Evolutionary conservation across 177 flowering plant genomes (phyloP).

Genomic region (Vitis hybrid): DNA sequence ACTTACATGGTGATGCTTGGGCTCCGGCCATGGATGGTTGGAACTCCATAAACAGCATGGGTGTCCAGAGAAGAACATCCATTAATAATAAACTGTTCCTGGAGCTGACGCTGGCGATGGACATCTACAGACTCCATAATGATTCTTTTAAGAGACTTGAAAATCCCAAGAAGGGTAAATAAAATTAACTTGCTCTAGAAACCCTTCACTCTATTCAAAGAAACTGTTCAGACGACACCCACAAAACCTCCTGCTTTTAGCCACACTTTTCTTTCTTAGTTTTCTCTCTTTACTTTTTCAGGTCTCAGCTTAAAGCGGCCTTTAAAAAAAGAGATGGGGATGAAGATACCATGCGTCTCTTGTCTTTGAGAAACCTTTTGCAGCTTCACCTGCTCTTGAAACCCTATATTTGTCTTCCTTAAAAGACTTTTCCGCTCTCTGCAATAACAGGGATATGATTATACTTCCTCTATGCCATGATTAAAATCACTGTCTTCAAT

Average conservation of each 20-base stretch:
- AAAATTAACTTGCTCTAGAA: neutral
- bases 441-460: too few species aligned
- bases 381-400: neutral
- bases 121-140: conserved; percentile 23
- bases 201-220: conserved; percentile 3
- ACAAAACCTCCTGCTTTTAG: neutral
- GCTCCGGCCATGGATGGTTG: conserved; percentile 3
- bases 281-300: conserved; percentile 5
- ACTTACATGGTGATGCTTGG: conserved; percentile 14
- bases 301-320: neutral
- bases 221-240: conserved; percentile 3
- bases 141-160: neutral
- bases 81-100: conserved; percentile 7
- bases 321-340: neutral
- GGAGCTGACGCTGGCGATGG: conserved; percentile 14
- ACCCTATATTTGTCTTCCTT: neutral
- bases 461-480: too few species aligned
- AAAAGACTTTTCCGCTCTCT: too few species aligned
- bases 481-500: too few species aligned
- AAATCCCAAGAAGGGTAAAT: neutral
- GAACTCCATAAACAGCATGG: conserved; percentile 4
- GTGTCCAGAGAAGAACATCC: conserved; percentile 6
- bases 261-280: neutral
- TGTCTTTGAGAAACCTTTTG: neutral
- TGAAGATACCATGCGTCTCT: neutral